These are phyloP conservation scores for Mariannaea elegans DNA, from an alignment of 2,329 filamentous ascomycete species.

Conservation along the genomic window DNA sequence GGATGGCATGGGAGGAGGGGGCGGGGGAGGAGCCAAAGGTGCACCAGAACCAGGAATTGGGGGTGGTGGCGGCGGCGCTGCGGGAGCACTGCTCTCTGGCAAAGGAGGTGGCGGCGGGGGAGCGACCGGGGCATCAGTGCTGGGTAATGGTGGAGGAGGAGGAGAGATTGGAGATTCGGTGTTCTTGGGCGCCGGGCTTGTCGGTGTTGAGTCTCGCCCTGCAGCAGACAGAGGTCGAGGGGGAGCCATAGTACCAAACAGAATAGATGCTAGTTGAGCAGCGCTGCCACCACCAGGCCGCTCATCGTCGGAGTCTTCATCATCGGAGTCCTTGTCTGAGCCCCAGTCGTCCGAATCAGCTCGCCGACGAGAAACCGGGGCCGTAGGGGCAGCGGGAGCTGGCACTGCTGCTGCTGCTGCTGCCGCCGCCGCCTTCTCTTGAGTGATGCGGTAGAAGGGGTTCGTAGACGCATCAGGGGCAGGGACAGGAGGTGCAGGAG, in stretches of 20 bases:
- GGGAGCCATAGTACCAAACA: slow-evolving; percentile 97
- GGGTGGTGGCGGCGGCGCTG: slow-evolving; percentile 44
- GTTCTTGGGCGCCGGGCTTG: slow-evolving; percentile 49
- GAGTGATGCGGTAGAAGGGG: slow-evolving; percentile 89
- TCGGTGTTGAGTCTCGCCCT: slow-evolving; percentile 69
- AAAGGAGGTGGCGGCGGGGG: slow-evolving; percentile 44
- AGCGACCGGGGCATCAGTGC: slow-evolving; percentile 42
- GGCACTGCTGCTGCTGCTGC: slow-evolving; percentile 49
- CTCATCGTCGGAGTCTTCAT: slow-evolving; percentile 70
- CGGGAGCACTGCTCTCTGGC: slow-evolving; percentile 37
- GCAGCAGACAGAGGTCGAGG: slow-evolving; percentile 87
- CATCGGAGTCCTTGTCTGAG: slow-evolving; percentile 69
- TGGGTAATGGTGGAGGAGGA: slow-evolving; percentile 47
- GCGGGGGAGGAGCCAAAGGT: slow-evolving; percentile 50
- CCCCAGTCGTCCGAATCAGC: slow-evolving; percentile 80
- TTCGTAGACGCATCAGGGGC: slow-evolving; percentile 80
- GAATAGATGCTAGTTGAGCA: slow-evolving; percentile 90
- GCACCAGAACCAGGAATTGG: slow-evolving; percentile 48
- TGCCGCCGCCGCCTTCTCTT: slow-evolving; percentile 62
- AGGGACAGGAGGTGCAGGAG: slow-evolving; percentile 54
- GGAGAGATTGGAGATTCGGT: slow-evolving; percentile 52
- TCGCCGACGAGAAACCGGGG: slow-evolving; percentile 62
- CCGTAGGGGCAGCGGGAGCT: slow-evolving; percentile 57
- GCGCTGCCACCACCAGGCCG: slow-evolving; percentile 83
- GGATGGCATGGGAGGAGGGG: slow-evolving; percentile 44